Evolutionary conservation across 352 stramenopile genomes (phyloP), one percentile per base, ranked within the genome.

Genomic region (Phytopythium mirpurense): DNA sequence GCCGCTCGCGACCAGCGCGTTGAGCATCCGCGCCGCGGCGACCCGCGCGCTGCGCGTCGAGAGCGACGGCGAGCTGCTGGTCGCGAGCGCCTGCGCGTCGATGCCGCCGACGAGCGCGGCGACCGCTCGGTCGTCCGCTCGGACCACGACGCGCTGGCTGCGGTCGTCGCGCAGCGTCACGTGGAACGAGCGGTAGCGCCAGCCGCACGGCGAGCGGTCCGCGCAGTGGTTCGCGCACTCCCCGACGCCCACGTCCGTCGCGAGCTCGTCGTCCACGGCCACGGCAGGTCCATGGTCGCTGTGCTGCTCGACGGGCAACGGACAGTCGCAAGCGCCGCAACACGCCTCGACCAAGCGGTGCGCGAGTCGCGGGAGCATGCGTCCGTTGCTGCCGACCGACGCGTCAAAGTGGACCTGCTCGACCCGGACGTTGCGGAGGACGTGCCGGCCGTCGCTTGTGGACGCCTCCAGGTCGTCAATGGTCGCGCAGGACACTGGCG

Each of bases 21-120:
- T 75, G 7, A 82, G 49, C 24, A 82, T 41, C 0, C 58, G 63
- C 51, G 63, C 41, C 2, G 75, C 66, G 5, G 67, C 64, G 36
- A 49, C 64, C 5, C 51, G 26, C 2, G 58, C 46, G 49, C 74
- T n/a, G 21, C 67, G 71, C 27, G 29, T 54, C 43, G 19, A 48
- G 32, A 5, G 51, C 26, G 18, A 24, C 5, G 6, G 19, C 21
- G 21, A 42, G 31, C 2, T 23, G 18, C 21, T 42, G 19, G 19
- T 14, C 9, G 75, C 51, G 23, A 85, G 56, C 37, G 63, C 31
- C 46, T 63, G 57, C 15, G 78, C 68, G n/a, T 72, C 50, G 37
- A 88, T 80, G 43, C 81, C 80, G 3, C 72, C 70, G 21, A 82
- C 51, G 14, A 88, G 63, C 48, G 70, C 57, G 31, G 66, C 50